Percentiles rank a stretch among this genome's conserved stretches.
Evolutionary conservation across 2,329 filamentous ascomycete species (phyloP).

Genomic region (Fusarium transvaalense): DNA sequence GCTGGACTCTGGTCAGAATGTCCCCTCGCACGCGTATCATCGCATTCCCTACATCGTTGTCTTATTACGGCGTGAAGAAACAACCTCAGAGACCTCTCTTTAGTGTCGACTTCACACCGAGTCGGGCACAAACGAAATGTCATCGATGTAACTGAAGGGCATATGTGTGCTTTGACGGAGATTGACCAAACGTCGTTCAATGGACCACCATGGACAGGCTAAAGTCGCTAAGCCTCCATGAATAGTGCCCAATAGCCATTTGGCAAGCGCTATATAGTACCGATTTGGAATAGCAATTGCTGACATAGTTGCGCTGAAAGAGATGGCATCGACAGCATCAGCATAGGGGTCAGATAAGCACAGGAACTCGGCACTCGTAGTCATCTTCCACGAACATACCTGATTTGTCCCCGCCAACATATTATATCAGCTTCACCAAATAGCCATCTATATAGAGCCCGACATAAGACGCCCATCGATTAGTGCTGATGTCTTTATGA

Average conservation of each 20-base stretch:
- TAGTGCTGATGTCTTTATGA: constrained; percentile 31
- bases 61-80: neutral
- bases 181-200: neutral
- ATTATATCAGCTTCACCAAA: constrained; percentile 5
- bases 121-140: neutral
- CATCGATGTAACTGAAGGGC: neutral
- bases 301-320: neutral
- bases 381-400: neutral
- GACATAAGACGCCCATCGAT: neutral
- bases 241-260: neutral
- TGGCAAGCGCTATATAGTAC: neutral
- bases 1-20: neutral
- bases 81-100: neutral
- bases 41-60: neutral
- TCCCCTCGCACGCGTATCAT: neutral
- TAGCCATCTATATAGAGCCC: neutral
- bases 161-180: neutral
- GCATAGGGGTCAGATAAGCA: neutral
- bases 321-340: neutral
- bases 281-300: neutral
- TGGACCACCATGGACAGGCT: neutral
- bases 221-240: neutral
- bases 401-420: constrained; percentile 3
- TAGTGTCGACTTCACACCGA: neutral
- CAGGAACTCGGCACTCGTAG: neutral